Percentiles rank a stretch among this genome's conserved stretches.
phyloP scores from a whole-genome alignment of 2,329 filamentous ascomycete genomes.

The Calonectria crousiana region DNA sequence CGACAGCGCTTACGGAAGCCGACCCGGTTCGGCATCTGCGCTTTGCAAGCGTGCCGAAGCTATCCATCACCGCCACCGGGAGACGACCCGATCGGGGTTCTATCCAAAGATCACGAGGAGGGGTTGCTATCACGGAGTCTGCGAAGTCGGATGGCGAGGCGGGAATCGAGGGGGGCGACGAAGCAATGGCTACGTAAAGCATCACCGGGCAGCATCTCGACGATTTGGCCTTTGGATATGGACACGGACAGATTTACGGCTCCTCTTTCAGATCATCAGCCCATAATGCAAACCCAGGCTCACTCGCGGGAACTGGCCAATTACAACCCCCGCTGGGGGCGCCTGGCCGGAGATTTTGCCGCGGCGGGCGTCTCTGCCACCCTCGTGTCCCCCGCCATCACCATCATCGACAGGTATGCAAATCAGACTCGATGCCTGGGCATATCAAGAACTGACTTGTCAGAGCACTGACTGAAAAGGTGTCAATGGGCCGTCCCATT shows the following conservation, averaged over 20 bases:
- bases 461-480: slow-evolving; percentile 40
- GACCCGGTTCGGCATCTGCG: slow-evolving; percentile 14
- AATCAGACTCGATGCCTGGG: not conserved
- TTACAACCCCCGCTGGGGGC: slow-evolving; percentile 30
- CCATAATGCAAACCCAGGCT: slow-evolving; percentile 33
- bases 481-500: slow-evolving; percentile 35
- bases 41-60: slow-evolving; percentile 2
- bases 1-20: slow-evolving; percentile 24
- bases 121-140: slow-evolving; percentile 1
- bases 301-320: slow-evolving; percentile 12
- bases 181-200: not conserved
- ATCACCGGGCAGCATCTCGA: not conserved
- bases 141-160: not conserved
- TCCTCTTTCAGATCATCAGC: not conserved
- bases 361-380: slow-evolving; percentile 44
- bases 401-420: slow-evolving; percentile 44
- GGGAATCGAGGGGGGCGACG: not conserved
- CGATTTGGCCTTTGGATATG: not conserved
- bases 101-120: not conserved
- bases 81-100: slow-evolving; percentile 20
- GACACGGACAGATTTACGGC: not conserved
- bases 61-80: slow-evolving; percentile 27
- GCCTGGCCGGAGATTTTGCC: slow-evolving; percentile 39
- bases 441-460: not conserved
- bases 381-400: slow-evolving; percentile 44